These are phyloP conservation scores for Eimeria tenella DNA, from an alignment of 169 alveolate genomes.

Conservation along the genomic window DNA sequence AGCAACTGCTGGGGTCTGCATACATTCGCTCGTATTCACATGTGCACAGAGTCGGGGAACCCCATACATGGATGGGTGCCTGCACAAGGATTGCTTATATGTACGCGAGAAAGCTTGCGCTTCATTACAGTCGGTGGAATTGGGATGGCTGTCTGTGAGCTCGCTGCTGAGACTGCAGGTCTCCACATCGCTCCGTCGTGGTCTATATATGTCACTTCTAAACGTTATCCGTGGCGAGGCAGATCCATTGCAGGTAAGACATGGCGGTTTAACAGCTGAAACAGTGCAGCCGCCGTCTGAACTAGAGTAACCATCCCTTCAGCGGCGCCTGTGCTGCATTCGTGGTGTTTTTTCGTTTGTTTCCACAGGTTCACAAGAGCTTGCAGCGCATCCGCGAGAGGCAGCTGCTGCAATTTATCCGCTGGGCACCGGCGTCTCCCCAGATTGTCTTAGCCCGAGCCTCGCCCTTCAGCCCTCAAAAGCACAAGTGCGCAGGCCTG, in stretches of 20 bases:
- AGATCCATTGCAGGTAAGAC: constrained; percentile 90
- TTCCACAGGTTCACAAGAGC: constrained; percentile 92
- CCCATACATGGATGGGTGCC: constrained; percentile 73
- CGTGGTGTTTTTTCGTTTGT: background rate
- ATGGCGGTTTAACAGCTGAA: background rate
- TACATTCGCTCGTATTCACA: too few relatives aligned
- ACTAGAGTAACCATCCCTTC: constrained; percentile 43
- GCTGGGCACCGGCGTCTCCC: constrained; percentile 99
- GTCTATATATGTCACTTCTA: constrained; percentile 94
- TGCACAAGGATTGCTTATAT: constrained; percentile 83
- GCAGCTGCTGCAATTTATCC: constrained; percentile 90
- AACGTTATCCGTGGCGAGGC: constrained; percentile 97
- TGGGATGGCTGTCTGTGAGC: background rate
- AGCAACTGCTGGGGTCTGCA: too few relatives aligned
- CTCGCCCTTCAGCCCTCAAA: constrained; percentile 96
- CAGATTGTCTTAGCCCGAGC: constrained; percentile 98
- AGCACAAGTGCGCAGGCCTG: constrained; percentile 98
- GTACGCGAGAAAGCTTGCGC: background rate
- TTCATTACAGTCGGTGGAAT: too few relatives aligned
- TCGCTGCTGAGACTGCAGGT: constrained; percentile 73
- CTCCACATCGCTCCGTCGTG: constrained; percentile 91
- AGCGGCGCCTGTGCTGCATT: background rate
- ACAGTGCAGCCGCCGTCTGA: constrained; percentile 6
- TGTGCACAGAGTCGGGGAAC: background rate
- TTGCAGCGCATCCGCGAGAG: constrained; percentile 95